A percentile compares a stretch with the other conserved stretches of the same genome.
Evolutionary conservation across 2,329 filamentous ascomycete genomes (phyloP).

Genomic region (Diaporthe sp.): DNA sequence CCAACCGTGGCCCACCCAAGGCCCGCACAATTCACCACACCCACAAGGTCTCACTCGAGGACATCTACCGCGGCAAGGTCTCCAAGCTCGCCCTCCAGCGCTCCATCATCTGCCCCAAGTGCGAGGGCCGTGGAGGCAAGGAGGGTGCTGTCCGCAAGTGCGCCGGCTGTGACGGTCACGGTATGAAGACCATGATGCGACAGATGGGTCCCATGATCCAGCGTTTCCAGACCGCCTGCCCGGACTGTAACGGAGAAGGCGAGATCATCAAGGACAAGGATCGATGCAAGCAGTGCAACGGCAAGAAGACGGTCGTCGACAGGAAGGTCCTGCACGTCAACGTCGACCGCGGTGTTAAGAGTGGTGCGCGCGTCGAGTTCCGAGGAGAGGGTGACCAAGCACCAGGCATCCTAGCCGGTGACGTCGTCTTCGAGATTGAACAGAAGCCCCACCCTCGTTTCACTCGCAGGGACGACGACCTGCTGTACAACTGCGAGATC

Average conservation of each 20-base stretch:
- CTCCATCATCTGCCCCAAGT: slow-evolving; percentile 96
- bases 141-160: slow-evolving; percentile 98
- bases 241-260: slow-evolving; percentile 97
- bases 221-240: slow-evolving; percentile 98
- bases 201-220: slow-evolving; percentile 99
- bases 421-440: slow-evolving; percentile 98
- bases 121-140: slow-evolving; percentile 94
- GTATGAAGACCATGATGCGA: slow-evolving; percentile 99
- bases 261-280: slow-evolving; percentile 98
- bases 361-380: slow-evolving; percentile 97
- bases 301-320: slow-evolving; percentile 98
- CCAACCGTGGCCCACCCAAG: slow-evolving; percentile 84
- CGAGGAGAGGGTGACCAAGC: slow-evolving; percentile 96
- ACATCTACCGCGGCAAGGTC: slow-evolving; percentile 97
- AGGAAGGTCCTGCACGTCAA: slow-evolving; percentile 98
- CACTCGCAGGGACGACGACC: slow-evolving; percentile 94
- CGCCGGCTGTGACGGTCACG: slow-evolving; percentile 88
- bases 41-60: slow-evolving; percentile 97
- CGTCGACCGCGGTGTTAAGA: slow-evolving; percentile 93
- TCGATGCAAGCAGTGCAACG: slow-evolving; percentile 94
- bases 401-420: slow-evolving; percentile 91
- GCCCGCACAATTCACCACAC: slow-evolving; percentile 97
- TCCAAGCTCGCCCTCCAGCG: slow-evolving; percentile 98
- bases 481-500: slow-evolving; percentile 95
- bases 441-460: slow-evolving; percentile 98